Evolutionary conservation across 768 basidiomycete species (phyloP).

Genomic region (Chalciporus chontae): DNA sequence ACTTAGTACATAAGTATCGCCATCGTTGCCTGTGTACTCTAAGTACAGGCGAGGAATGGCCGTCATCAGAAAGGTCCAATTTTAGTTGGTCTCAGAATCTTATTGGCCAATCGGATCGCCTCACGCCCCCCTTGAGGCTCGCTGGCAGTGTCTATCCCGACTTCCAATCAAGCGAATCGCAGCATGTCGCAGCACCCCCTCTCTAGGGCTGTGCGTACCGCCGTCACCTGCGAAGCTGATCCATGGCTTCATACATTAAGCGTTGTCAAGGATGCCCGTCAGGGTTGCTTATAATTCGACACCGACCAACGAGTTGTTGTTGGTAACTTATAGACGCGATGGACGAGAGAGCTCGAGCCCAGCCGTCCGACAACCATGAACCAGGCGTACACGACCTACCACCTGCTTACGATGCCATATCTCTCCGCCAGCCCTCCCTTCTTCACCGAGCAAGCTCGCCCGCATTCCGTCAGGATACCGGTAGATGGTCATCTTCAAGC

Average conservation of each 20-base stretch:
- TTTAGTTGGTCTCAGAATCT: too few relatives aligned
- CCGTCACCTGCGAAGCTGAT: background rate
- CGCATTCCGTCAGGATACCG: background rate
- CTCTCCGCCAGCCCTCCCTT: background rate
- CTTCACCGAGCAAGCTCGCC: background rate
- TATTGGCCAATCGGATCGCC: too few relatives aligned
- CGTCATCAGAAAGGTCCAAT: too few relatives aligned
- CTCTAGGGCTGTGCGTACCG: too few relatives aligned
- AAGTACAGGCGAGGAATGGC: too few relatives aligned
- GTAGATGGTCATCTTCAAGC: background rate
- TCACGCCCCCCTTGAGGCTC: too few relatives aligned
- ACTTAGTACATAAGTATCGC: too few relatives aligned
- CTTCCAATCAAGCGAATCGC: too few relatives aligned
- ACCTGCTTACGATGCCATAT: conserved; percentile 15
- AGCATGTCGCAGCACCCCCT: too few relatives aligned
- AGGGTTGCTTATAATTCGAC: background rate
- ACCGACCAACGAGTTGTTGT: background rate
- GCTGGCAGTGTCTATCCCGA: too few relatives aligned
- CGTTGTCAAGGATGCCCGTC: background rate
- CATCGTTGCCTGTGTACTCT: too few relatives aligned
- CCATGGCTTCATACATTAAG: background rate
- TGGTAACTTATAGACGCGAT: background rate
- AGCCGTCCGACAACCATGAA: background rate
- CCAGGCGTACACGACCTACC: conserved; percentile 1
- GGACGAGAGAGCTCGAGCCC: background rate